Conservation (phyloP, 352 stramenopile genomes). For the Thalassiosira hispida region DNA sequence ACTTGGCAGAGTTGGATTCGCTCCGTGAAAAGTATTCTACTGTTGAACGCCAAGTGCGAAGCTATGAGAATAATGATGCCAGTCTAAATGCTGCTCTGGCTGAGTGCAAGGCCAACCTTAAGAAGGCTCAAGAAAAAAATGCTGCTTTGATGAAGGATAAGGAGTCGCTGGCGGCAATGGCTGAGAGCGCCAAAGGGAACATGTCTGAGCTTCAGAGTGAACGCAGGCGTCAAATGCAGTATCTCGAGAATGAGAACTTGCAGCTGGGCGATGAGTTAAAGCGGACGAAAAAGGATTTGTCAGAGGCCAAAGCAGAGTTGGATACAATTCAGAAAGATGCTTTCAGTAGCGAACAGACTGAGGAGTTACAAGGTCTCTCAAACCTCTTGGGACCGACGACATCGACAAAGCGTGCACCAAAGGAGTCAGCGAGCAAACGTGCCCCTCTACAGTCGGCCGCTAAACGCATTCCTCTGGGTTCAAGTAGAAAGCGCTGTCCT, state of each 20-base stretch:
- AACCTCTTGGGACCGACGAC: slow-evolving; percentile 22
- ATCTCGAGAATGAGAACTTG: slow-evolving; percentile 83
- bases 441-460: slow-evolving; percentile 10
- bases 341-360: slow-evolving; percentile 44
- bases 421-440: slow-evolving; percentile 4
- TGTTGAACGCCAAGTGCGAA: slow-evolving; percentile 43
- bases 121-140: slow-evolving; percentile 56
- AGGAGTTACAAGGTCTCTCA: slow-evolving; percentile 47
- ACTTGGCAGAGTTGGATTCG: slow-evolving; percentile 59
- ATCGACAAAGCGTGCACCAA: slow-evolving; percentile 13
- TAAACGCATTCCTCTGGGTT: slow-evolving; percentile 26
- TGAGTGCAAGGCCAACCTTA: slow-evolving; percentile 48
- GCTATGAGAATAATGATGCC: slow-evolving; percentile 29
- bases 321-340: slow-evolving; percentile 62
- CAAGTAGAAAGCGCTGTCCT: slow-evolving; percentile 22
- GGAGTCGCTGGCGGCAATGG: slow-evolving; percentile 44
- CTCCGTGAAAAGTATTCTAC: slow-evolving; percentile 44
- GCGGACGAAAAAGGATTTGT: slow-evolving; percentile 63
- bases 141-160: slow-evolving; percentile 47
- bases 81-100: slow-evolving; percentile 24
- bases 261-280: slow-evolving; percentile 80
- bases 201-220: slow-evolving; percentile 59
- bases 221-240: slow-evolving; percentile 71
- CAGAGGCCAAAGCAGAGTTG: slow-evolving; percentile 48
- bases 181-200: slow-evolving; percentile 48